Evolutionary conservation across 805 yeast species (phyloP).

Genomic region (Spathaspora hagerdaliae): DNA sequence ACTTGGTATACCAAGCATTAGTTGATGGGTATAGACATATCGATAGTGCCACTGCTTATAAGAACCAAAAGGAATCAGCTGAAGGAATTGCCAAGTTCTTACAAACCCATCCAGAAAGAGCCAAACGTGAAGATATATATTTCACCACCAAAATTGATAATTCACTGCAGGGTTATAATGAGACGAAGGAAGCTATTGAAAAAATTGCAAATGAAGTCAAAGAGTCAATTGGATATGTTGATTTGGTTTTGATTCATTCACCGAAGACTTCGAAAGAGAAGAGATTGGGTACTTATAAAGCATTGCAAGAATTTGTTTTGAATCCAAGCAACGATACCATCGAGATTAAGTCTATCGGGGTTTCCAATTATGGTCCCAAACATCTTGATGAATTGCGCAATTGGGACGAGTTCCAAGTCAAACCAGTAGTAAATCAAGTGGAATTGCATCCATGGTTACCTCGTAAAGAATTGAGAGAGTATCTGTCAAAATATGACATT

Average conservation of each 20-base stretch:
- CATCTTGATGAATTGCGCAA: constrained; percentile 58
- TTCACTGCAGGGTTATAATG: constrained; percentile 32
- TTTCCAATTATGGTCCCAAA: constrained; percentile 65
- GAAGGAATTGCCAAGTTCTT: constrained; percentile 55
- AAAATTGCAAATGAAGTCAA: constrained; percentile 28
- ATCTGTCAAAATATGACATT: constrained; percentile 52
- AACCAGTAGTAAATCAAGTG: constrained; percentile 71
- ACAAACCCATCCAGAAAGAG: constrained; percentile 32
- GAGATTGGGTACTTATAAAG: constrained; percentile 64
- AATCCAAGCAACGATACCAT: constrained; percentile 31
- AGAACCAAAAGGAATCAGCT: constrained; percentile 59
- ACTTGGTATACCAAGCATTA: constrained; percentile 54
- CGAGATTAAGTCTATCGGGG: constrained; percentile 64
- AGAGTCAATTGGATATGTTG: constrained; percentile 32
- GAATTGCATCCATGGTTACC: constrained; percentile 55
- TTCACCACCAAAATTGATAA: constrained; percentile 33
- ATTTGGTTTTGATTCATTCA: constrained; percentile 45
- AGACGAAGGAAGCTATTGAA: constrained; percentile 25
- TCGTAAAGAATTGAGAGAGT: constrained; percentile 54
- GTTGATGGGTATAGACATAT: constrained; percentile 67
- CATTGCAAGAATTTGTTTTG: constrained; percentile 66
- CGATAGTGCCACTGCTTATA: constrained; percentile 65
- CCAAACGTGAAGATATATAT: constrained; percentile 30
- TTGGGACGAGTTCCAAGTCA: constrained; percentile 46
- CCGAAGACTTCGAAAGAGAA: constrained; percentile 41